These are phyloP conservation scores for Aspergillus floridensis DNA, from an alignment of 2,329 filamentous ascomycete species.

Conservation along the genomic window DNA sequence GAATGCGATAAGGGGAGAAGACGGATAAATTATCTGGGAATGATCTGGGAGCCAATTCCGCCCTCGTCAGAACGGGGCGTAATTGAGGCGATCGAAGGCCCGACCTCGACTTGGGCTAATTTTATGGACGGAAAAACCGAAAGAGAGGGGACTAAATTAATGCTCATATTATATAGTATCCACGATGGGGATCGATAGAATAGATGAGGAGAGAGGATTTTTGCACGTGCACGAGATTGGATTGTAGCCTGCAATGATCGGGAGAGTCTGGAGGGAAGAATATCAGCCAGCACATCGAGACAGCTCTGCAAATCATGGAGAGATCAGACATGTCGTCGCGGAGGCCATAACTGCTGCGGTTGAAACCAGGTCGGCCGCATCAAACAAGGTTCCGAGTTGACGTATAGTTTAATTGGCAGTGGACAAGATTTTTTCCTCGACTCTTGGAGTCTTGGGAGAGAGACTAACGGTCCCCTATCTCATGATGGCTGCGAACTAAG, in stretches of 20 bases:
- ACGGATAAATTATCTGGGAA: neutral
- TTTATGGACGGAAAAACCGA: neutral
- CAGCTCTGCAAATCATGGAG: neutral
- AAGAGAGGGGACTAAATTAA: neutral
- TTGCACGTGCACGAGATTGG: neutral
- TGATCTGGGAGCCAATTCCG: neutral
- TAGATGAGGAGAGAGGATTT: no score
- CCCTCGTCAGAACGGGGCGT: neutral
- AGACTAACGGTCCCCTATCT: neutral
- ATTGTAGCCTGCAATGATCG: no score
- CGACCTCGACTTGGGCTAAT: neutral
- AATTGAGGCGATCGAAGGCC: neutral
- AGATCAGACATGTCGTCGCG: neutral
- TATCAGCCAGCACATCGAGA: neutral
- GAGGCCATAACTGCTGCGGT: neutral
- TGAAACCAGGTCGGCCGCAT: neutral
- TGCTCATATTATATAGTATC: neutral
- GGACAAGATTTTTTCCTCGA: neutral
- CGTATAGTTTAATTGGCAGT: neutral
- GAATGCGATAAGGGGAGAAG: constrained; percentile 4
- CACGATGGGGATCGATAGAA: neutral
- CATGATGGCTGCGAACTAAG: neutral
- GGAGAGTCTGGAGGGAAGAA: neutral
- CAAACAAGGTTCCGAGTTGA: neutral
- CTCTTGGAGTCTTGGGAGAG: neutral